These are phyloP conservation scores for Cryomyces antarcticus DNA, from an alignment of 495 filamentous ascomycete species.

Conservation along the genomic window DNA sequence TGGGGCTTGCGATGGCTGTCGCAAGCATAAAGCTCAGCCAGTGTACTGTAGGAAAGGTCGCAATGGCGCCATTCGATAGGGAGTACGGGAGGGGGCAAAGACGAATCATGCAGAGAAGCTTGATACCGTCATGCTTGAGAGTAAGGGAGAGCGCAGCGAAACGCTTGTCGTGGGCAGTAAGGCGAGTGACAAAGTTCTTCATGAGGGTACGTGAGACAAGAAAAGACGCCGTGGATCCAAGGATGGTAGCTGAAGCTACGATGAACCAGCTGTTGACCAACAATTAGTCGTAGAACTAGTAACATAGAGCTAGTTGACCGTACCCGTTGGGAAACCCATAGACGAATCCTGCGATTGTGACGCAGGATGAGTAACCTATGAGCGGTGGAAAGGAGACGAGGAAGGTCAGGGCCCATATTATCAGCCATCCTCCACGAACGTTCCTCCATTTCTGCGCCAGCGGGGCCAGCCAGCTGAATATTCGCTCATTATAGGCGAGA, in stretches of 20 bases:
- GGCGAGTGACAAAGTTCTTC: constrained; percentile 49
- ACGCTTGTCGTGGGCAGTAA: constrained; percentile 65
- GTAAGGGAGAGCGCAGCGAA: constrained; percentile 51
- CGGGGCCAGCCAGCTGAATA: constrained; percentile 54
- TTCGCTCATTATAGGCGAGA: constrained; percentile 51
- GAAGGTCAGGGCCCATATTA: constrained; percentile 63
- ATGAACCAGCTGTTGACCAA: constrained; percentile 49
- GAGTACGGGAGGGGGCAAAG: constrained; percentile 90
- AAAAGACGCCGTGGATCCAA: constrained; percentile 61
- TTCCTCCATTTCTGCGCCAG: constrained; percentile 53
- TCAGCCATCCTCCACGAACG: constrained; percentile 47
- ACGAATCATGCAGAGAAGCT: constrained; percentile 78
- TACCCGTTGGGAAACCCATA: constrained; percentile 78
- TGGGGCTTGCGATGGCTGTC: constrained; percentile 58
- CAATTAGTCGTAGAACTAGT: no score
- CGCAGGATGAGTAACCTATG: constrained; percentile 70
- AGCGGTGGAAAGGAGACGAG: constrained; percentile 70
- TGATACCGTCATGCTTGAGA: constrained; percentile 64
- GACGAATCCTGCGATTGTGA: constrained; percentile 83
- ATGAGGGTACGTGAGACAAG: constrained; percentile 59
- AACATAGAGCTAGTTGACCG: no score
- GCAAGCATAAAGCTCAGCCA: constrained; percentile 58
- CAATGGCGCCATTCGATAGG: constrained; percentile 80
- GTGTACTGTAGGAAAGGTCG: constrained; percentile 75
- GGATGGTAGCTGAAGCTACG: constrained; percentile 53